Conservation (phyloP, 495 filamentous ascomycete species). For the Parachaetomium inaequale region DNA sequence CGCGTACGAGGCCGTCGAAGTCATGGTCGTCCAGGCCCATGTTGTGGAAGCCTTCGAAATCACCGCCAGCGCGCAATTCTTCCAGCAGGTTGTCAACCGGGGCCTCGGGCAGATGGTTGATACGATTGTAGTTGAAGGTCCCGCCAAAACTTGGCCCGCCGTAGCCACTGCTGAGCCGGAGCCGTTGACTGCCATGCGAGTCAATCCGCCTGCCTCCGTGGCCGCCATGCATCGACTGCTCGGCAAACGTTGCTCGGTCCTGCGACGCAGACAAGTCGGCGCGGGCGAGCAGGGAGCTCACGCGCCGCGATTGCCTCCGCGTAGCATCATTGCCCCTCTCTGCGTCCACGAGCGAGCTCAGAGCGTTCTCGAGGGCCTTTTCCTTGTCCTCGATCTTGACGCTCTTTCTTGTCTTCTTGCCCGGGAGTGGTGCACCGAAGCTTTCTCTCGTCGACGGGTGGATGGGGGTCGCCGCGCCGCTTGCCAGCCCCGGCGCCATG, state of each 20-base stretch:
- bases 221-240: slow-evolving; percentile 54
- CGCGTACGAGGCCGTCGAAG: slow-evolving; percentile 65
- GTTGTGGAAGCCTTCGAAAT: slow-evolving; percentile 64
- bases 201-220: slow-evolving; percentile 55
- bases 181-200: slow-evolving; percentile 69
- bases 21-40: slow-evolving; percentile 69
- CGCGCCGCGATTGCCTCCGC: slow-evolving; percentile 72
- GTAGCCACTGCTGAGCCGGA: slow-evolving; percentile 57
- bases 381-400: slow-evolving; percentile 46
- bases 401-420: slow-evolving; percentile 44
- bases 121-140: slow-evolving; percentile 34
- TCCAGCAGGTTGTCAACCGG: slow-evolving; percentile 71
- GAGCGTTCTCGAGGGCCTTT: slow-evolving; percentile 54
- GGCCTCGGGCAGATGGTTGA: slow-evolving; percentile 56
- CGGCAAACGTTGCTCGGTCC: slow-evolving; percentile 69
- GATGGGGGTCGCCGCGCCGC: slow-evolving; percentile 77
- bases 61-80: slow-evolving; percentile 56
- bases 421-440: slow-evolving; percentile 45
- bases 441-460: slow-evolving; percentile 50
- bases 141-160: slow-evolving; percentile 35
- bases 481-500: slow-evolving; percentile 68
- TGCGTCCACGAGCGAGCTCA: slow-evolving; percentile 71
- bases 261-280: slow-evolving; percentile 78
- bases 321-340: slow-evolving; percentile 65
- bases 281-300: slow-evolving; percentile 89